Base-by-base conservation (phyloP, 306 rosid species). In the Casuarina glauca region DNA sequence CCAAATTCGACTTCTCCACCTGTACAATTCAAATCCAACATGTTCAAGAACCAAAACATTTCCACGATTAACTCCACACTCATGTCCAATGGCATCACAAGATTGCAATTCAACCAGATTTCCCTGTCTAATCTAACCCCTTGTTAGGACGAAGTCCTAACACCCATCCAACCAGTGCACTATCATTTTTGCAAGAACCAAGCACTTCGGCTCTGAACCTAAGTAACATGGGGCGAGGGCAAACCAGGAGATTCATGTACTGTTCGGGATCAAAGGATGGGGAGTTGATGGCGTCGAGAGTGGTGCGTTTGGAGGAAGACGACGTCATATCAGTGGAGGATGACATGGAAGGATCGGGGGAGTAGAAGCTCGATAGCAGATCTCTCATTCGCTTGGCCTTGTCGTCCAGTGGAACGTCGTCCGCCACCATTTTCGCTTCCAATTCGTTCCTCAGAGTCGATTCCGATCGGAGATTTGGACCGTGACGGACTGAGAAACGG, bases 311-410 rank as follows among this genome's bases (percentile, higher is more conserved):
- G 82, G 90, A 57, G 7, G 83, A 54, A 1, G 78, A 78, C 35
- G 58, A 53, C 4, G 81, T 73, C 72, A 73, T 11, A 7, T 64
- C 61, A 46, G 91, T n/a, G 70, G 80, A 57, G 69, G 93, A 72
- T 9, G 91, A 77, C 77, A 73, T 69, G 39, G 98, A 88, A 87
- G 87, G 86, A 75, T 89, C 97, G 35, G 90, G 93, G 17, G 97
- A 83, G 88, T 95, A 92, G 97, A 95, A 95, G 86, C 97, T 95
- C 8, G 98, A 95, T 3, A 95, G 81, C 43, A 95, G 93, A 86
- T 95, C 98, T 77, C 98, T 85, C 97, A 83, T 95, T 78, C 96
- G 85, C 90, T 89, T 91, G 4, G 98, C 93, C 84, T 95, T 95
- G 75, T 95, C 97, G 78, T 92, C 97, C 48, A 92, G 64, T 38